Evolutionary conservation across 2,329 filamentous ascomycete genomes (phyloP).

Genomic region (Apiospora koreana): DNA sequence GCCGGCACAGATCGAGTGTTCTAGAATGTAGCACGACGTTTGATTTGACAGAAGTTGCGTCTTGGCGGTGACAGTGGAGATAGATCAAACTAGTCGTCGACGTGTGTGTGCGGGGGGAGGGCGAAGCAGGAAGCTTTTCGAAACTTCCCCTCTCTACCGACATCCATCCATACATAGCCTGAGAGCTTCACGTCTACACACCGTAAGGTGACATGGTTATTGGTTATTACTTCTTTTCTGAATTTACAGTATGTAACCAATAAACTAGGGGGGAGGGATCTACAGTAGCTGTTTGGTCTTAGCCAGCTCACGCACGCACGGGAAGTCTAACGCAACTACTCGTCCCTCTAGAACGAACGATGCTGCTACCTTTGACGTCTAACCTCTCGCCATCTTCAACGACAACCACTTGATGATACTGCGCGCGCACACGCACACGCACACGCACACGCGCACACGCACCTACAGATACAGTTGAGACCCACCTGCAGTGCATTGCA

Average conservation of each 20-base stretch:
- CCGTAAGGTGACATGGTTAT: constrained; percentile 1
- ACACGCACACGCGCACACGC: background rate
- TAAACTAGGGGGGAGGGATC: background rate
- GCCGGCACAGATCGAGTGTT: background rate
- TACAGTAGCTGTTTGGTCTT: background rate
- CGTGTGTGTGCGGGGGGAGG: background rate
- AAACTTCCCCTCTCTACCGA: constrained; percentile 3
- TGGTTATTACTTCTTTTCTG: background rate
- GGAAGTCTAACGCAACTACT: constrained; percentile 4
- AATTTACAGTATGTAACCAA: background rate
- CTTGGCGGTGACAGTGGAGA: background rate
- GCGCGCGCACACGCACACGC: background rate
- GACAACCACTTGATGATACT: background rate
- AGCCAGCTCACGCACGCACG: background rate
- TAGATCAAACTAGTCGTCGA: background rate
- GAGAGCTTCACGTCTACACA: background rate
- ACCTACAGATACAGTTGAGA: background rate
- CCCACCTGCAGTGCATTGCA: background rate
- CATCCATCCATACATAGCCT: background rate
- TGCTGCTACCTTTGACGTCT: background rate
- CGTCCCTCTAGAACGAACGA: background rate
- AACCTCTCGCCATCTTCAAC: background rate
- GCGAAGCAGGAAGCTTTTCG: background rate
- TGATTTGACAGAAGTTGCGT: background rate
- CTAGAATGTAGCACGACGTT: background rate